Percentiles rank a stretch among this genome's conserved stretches.
These are phyloP conservation scores for Aspergillus fructus DNA, from an alignment of 2,329 filamentous ascomycete species.

Conservation along the genomic window DNA sequence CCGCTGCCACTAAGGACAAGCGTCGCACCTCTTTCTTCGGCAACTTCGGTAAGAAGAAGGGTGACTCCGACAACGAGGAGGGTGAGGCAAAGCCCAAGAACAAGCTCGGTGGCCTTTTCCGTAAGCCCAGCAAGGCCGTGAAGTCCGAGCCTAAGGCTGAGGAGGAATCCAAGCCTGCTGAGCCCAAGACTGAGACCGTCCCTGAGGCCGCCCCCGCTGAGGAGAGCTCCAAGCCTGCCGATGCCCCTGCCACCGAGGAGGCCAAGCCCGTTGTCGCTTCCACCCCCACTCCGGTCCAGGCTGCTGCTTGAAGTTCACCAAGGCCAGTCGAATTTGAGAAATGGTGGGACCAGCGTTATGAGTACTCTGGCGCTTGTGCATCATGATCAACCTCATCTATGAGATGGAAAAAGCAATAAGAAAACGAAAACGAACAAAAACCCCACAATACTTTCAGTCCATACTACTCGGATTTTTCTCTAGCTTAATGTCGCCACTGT, in stretches of 20 bases:
- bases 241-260: slow-evolving; percentile 30
- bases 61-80: slow-evolving; percentile 51
- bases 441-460: not conserved
- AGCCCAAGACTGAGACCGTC: slow-evolving; percentile 27
- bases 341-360: slow-evolving; percentile 41
- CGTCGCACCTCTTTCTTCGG: slow-evolving; percentile 56
- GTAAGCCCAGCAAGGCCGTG: slow-evolving; percentile 49
- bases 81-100: slow-evolving; percentile 46
- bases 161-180: slow-evolving; percentile 30
- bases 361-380: slow-evolving; percentile 26
- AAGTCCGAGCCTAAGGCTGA: slow-evolving; percentile 44
- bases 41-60: slow-evolving; percentile 52
- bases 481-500: slow-evolving; percentile 26
- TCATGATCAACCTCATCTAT: slow-evolving; percentile 18
- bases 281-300: slow-evolving; percentile 39
- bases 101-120: slow-evolving; percentile 50
- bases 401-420: slow-evolving; percentile 10
- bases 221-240: slow-evolving; percentile 27
- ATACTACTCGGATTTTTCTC: slow-evolving; percentile 7
- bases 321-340: slow-evolving; percentile 41
- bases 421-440: slow-evolving; percentile 14
- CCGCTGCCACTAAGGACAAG: slow-evolving; percentile 46
- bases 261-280: slow-evolving; percentile 35
- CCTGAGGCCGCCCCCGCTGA: slow-evolving; percentile 26
- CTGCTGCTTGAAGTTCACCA: slow-evolving; percentile 42